These are phyloP conservation scores for Diaporthe citri DNA, from an alignment of 2,329 filamentous ascomycete genomes.

Conservation along the genomic window DNA sequence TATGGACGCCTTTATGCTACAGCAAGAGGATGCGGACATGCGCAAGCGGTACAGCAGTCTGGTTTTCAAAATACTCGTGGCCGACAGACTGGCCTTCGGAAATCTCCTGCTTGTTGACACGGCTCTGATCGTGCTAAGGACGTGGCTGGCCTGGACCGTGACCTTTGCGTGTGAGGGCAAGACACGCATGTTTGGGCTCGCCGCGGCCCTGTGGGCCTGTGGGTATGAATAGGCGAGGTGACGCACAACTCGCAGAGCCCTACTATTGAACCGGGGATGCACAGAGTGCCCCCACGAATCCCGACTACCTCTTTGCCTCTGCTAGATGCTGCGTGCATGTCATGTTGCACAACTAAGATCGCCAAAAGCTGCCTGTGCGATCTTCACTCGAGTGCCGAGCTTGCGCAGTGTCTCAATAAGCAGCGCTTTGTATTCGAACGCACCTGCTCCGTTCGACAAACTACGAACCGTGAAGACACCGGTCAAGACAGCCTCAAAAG, in stretches of 20 bases:
- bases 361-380: constrained; percentile 34
- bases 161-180: constrained; percentile 33
- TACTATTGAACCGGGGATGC: not conserved
- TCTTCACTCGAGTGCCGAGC: not conserved
- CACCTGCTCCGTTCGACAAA: constrained; percentile 12
- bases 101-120: constrained; percentile 50
- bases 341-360: constrained; percentile 19
- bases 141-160: constrained; percentile 50
- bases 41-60: constrained; percentile 53
- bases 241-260: not conserved
- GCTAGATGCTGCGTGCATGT: not conserved
- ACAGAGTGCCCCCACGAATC: not conserved
- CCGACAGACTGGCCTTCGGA: constrained; percentile 56
- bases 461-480: not conserved
- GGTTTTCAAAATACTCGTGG: constrained; percentile 58
- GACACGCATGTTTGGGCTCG: constrained; percentile 29
- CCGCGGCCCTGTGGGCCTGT: constrained; percentile 6
- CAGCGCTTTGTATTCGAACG: not conserved
- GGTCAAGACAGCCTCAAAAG: constrained; percentile 12
- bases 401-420: constrained; percentile 29
- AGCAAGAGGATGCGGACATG: constrained; percentile 46
- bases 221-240: constrained; percentile 23
- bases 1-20: constrained; percentile 64
- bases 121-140: constrained; percentile 50
- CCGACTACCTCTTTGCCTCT: not conserved